phyloP scores from a whole-genome alignment of 345 rosid genomes.

The Aquilaria yunnanensis region DNA sequence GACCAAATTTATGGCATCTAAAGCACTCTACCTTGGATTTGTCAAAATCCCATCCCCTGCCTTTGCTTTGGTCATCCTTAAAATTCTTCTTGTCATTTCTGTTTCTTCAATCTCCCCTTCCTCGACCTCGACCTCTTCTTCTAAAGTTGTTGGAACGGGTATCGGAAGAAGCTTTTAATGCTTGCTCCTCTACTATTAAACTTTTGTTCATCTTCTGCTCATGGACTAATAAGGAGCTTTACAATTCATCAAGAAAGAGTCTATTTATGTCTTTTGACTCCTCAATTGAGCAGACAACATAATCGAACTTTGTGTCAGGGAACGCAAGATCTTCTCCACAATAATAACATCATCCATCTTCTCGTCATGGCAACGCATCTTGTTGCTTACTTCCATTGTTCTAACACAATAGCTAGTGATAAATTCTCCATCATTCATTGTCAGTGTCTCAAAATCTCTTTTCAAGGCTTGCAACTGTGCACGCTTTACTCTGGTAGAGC shows the following conservation, averaged over 20 bases:
- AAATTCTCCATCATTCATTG: too few relatives aligned
- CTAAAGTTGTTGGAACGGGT: not conserved
- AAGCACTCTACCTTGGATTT: conserved; percentile 9
- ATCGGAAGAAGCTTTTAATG: conserved; percentile 2
- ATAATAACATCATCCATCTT: conserved; percentile 1
- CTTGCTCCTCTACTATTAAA: conserved; percentile 1
- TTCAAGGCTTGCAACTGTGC: too few relatives aligned
- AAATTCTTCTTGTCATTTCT: not conserved
- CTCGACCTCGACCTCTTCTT: conserved; percentile 1
- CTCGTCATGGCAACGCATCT: conserved; percentile 3
- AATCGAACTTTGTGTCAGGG: conserved; percentile 3
- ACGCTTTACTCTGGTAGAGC: too few relatives aligned
- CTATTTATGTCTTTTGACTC: conserved; percentile 8
- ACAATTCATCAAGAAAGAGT: conserved; percentile 2
- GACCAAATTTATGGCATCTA: too few relatives aligned
- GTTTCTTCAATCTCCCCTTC: not conserved
- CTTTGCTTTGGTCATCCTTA: conserved; percentile 5
- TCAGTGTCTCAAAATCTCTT: too few relatives aligned
- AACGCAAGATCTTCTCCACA: conserved; percentile 9
- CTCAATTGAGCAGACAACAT: conserved; percentile 7
- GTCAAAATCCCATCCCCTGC: conserved; percentile 2
- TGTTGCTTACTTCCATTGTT: not conserved
- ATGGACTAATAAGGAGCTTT: conserved; percentile 5
- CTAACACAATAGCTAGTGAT: not conserved
- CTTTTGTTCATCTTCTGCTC: not conserved